phyloP scores from a whole-genome alignment of 1,284 basidiomycete species.

The Malassezia psittaci region DNA sequence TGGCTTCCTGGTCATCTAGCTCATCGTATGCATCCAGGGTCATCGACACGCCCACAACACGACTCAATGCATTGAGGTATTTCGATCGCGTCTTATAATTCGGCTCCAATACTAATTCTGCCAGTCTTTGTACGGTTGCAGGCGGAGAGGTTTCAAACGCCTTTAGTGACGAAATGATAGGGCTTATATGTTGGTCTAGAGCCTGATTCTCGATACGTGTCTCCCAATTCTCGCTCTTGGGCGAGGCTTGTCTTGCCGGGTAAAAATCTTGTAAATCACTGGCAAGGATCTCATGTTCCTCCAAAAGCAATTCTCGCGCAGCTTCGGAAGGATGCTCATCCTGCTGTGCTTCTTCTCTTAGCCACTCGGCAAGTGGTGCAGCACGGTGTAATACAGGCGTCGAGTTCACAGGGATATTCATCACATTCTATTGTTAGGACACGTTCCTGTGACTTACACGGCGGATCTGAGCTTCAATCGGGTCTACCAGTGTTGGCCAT shows the following conservation, averaged over 20 bases:
- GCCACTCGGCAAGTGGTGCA: slow-evolving; percentile 5
- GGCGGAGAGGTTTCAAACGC: slow-evolving; percentile 19
- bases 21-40: background rate
- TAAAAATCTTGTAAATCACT: slow-evolving; percentile 11
- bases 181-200: background rate
- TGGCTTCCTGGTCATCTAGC: background rate
- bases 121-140: slow-evolving; percentile 20
- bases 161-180: slow-evolving; percentile 13
- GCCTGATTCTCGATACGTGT: background rate
- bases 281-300: slow-evolving; percentile 3
- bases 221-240: slow-evolving; percentile 7
- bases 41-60: slow-evolving; percentile 17
- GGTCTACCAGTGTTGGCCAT: slow-evolving; percentile 4
- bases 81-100: slow-evolving; percentile 16
- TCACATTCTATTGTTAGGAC: background rate
- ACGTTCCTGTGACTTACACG: background rate
- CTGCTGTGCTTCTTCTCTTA: slow-evolving; percentile 3
- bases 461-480: slow-evolving; percentile 1
- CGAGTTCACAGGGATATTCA: background rate
- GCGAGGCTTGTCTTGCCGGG: slow-evolving; percentile 4
- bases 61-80: slow-evolving; percentile 17
- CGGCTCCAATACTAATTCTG: slow-evolving; percentile 19
- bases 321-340: background rate
- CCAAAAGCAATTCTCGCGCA: slow-evolving; percentile 3
- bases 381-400: slow-evolving; percentile 6